Evolutionary conservation across 169 alveolate species (phyloP), one percentile per base, ranked within the genome.

Genomic region (Besnoitia besnoiti): DNA sequence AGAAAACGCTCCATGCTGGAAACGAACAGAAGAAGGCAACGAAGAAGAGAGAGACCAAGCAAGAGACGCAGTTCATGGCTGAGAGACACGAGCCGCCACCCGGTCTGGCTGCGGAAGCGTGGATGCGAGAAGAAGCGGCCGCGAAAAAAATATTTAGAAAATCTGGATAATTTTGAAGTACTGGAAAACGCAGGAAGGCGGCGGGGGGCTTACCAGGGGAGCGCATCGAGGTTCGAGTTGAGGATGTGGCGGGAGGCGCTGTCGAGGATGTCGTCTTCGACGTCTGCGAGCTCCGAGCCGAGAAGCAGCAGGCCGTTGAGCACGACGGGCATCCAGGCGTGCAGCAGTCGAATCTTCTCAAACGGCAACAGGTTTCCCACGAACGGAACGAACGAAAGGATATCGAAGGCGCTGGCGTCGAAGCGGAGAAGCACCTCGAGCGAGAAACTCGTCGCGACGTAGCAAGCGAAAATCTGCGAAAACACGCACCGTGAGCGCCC

Each of bases 351-450:
- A 30, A 85, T 80, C n/a, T 85, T 85, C 46, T 85, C 90, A 51
- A 85, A 85, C 7, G 90, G 90, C 47, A 85, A 51, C 49, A 30
- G 35, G 27, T 5, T 3, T 8, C 90, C 90, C 4, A 85, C 79
- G 40, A 51, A 19, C 21, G 90, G 90, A 30, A 85, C n/a, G 50
- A 85, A 85, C 10, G 90, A 51, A 40, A 85, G 61, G n/a, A 51
- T 14, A 33, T 61, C 80, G 79, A 21, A 35, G 24, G 80, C 79
- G 39, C 79, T n/a, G 67, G n/a, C 79, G 85, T 62, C 92, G 79
- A 88, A 88, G 16, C 92, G 85, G 87, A 88, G 49, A 47, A 55
- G 76, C 67, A 88, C 35, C 51, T 88, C 92, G 33, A 76, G 59
- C 42, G 85, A 14, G 33, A 88, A 88, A 21, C 7, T 76, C 79